Conservation (phyloP, 768 basidiomycete genomes). For the Thelephora aurantiotincta region DNA sequence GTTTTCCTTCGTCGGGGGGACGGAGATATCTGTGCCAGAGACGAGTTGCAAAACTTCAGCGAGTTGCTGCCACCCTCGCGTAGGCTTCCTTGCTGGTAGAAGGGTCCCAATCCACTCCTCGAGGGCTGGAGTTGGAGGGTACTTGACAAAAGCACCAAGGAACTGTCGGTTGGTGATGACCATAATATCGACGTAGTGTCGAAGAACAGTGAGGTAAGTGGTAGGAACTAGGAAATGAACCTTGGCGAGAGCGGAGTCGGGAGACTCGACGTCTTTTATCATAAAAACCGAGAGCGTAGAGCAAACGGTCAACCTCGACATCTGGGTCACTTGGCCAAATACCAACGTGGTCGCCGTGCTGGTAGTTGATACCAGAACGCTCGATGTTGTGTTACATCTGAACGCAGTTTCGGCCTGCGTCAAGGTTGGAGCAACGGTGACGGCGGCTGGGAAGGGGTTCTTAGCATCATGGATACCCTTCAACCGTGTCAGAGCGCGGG, state of each 20-base stretch:
- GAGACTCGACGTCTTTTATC: constrained; percentile 86
- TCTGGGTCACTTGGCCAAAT: constrained; percentile 96
- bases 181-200: constrained; percentile 95
- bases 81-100: constrained; percentile 80
- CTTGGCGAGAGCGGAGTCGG: constrained; percentile 94
- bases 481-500: constrained; percentile 82
- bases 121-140: constrained; percentile 70
- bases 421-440: constrained; percentile 45
- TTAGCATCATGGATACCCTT: constrained; percentile 97
- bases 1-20: constrained; percentile 47
- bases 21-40: constrained; percentile 62
- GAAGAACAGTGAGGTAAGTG: constrained; percentile 83
- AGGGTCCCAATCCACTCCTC: constrained; percentile 60
- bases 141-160: constrained; percentile 76
- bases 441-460: constrained; percentile 88
- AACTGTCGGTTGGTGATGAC: constrained; percentile 92
- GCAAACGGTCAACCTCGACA: constrained; percentile 77
- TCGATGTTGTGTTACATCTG: constrained; percentile 90
- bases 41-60: constrained; percentile 89
- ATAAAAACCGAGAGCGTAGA: constrained; percentile 73
- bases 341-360: constrained; percentile 96
- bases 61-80: constrained; percentile 62
- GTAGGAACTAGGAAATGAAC: constrained; percentile 98
- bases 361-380: constrained; percentile 94
- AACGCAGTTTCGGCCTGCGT: constrained; percentile 77